Base-by-base conservation (phyloP, 164 flowering plant species). In the Vitis rupestris region DNA sequence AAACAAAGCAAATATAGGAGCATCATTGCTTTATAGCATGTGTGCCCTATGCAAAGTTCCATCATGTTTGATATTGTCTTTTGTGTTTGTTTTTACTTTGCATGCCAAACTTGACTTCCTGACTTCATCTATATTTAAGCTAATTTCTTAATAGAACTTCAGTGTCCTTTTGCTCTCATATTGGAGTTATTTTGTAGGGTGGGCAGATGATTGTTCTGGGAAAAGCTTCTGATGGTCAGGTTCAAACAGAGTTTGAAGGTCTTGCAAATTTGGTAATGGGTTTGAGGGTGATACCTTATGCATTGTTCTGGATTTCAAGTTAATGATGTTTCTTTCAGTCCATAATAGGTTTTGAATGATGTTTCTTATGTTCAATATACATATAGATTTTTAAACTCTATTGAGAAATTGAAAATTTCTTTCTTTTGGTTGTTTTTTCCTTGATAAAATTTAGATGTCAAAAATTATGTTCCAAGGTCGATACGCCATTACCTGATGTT, bases 131-230 rank as follows among this genome's bases (percentile, higher is more conserved):
- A 3, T n/a, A n/a, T 56, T 56, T 19, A 56, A 23, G 9, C 59
- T n/a, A 19, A 19, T 19, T 56, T 7, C 10, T n/a, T 16, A 8
- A n/a, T 9, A 17, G 15, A 56, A n/a, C 9, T 16, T n/a, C 27
- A 12, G 59, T 15, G 4, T 31, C 61, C n/a, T 50, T 51, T 48
- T 53, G 13, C 53, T 10, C 8, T 51, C 9, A 29, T 6, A 2
- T 15, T 73, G 68, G 67, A 27, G 55, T 72, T 57, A 52, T 66
- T 31, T 79, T 76, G 10, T 56, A 88, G 92, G 88, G 90, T 50
- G 92, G 92, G 29, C 90, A 88, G 72, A 80, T 88, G 83, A 63
- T 88, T 72, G 59, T 88, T 50, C 75, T 88, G 44, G 92, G 92
- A 63, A 86, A 76, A 74, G 86, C 90, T 68, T 66, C 92, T 58